phyloP scores from a whole-genome alignment of 352 stramenopile species.

The Thraustotheca clavata region DNA sequence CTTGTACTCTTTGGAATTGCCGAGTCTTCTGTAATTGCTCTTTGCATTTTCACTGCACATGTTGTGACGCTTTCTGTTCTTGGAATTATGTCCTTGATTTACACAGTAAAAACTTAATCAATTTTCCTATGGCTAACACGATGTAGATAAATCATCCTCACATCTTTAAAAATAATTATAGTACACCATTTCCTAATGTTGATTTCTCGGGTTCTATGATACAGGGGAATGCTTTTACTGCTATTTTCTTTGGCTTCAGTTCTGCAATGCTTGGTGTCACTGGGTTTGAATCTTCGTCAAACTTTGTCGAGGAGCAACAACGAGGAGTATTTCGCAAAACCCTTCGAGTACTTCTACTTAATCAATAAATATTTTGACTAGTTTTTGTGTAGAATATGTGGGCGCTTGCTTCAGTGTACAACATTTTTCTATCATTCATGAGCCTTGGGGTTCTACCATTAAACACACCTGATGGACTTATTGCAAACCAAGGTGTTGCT shows the following conservation, averaged over 20 bases:
- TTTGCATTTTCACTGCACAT: slow-evolving; percentile 69
- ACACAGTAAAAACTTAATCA: slow-evolving; percentile 33
- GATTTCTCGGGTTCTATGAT: slow-evolving; percentile 32
- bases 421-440: slow-evolving; percentile 77
- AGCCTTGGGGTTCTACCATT: slow-evolving; percentile 75
- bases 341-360: slow-evolving; percentile 79
- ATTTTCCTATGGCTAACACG: slow-evolving; percentile 26
- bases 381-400: slow-evolving; percentile 79
- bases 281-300: slow-evolving; percentile 85
- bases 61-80: slow-evolving; percentile 47
- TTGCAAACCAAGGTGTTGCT: slow-evolving; percentile 55
- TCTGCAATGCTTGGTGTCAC: slow-evolving; percentile 86
- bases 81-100: slow-evolving; percentile 34
- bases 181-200: slow-evolving; percentile 51
- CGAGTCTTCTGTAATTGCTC: slow-evolving; percentile 58
- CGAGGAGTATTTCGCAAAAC: slow-evolving; percentile 77
- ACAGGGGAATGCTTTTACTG: slow-evolving; percentile 39
- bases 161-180: slow-evolving; percentile 47
- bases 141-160: slow-evolving; percentile 38
- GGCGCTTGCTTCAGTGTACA: slow-evolving; percentile 78
- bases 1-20: slow-evolving; percentile 65
- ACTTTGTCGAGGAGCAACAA: slow-evolving; percentile 88
- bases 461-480: slow-evolving; percentile 46
- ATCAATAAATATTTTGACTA: slow-evolving; percentile 82
- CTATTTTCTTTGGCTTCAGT: slow-evolving; percentile 69